Evolutionary conservation across 305 asterid genomes (phyloP), one percentile per base, ranked within the genome.

Genomic region (Solanum hybrid): DNA sequence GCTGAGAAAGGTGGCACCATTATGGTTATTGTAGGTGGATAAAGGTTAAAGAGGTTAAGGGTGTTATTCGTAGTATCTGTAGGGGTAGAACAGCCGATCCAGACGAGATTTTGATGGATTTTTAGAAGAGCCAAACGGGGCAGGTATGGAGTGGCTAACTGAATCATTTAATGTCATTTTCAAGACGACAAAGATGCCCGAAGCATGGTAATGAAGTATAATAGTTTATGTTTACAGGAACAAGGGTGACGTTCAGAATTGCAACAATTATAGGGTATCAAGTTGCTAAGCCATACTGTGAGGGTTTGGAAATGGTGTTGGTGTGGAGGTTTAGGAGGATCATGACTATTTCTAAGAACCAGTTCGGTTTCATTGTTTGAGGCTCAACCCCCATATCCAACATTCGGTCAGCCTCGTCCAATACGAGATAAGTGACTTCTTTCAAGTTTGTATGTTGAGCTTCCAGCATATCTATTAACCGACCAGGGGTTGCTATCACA

Each of bases 401-500:
- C 28, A 64, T 64, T 22, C 5, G 73, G 73, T 64, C 28, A 1
- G 73, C 28, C 73, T 64, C 13, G 86, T 97, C 99, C 91, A 97
- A 64, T 86, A 97, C 98, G 79, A 96, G 98, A 89, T 95, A 95
- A 31, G 99, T 97, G 83, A 96, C 97, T 91, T 98, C 93, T 93
- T 88, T 95, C 94, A 97, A 93, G 93, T 95, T 96, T 73, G 98
- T 95, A 91, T 94, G 96, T 90, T 95, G 98, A 86, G 98, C 95
- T 93, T 96, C 98, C 91, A 96, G 75, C 99, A 97, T 95, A 88
- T 97, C 98, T 88, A 96, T 96, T 92, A 95, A 94, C 91, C 98
- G 94, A 36, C 99, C 98, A 14, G 98, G 98, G 42, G 98, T 97
- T 31, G 98, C 99, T 89, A 96, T 96, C 81, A 97, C 94, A 81